A percentile compares a stretch with the other conserved stretches of the same genome.
Conservation (phyloP, 148 eudicot genomes). For the Salicornia ramosissima region DNA sequence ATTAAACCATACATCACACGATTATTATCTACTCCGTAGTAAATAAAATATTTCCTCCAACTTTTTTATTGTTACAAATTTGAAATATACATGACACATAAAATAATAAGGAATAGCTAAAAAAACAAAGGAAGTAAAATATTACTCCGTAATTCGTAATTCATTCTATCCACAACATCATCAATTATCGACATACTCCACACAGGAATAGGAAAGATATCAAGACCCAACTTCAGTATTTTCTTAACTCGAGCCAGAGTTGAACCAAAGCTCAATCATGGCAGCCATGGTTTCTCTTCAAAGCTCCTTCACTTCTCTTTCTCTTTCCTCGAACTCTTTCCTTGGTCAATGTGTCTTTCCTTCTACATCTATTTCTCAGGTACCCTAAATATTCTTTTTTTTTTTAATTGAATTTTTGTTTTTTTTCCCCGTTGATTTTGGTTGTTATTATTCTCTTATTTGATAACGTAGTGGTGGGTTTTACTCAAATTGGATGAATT, state of each 20-base stretch:
- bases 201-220: neutral
- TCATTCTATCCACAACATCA: neutral
- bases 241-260: neutral
- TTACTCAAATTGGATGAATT: neutral
- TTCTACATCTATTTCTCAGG: constrained; percentile 39
- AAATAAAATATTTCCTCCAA: no score
- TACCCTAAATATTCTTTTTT: neutral
- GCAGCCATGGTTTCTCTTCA: constrained; percentile 75
- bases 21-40: no score
- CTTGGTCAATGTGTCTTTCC: constrained; percentile 63
- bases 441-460: neutral
- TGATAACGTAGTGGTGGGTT: constrained; percentile 3
- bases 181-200: neutral
- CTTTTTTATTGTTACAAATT: no score
- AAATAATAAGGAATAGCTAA: no score
- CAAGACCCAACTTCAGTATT: neutral
- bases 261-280: constrained; percentile 27
- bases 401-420: neutral
- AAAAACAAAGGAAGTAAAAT: no score
- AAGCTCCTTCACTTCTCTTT: constrained; percentile 68
- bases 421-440: neutral
- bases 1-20: no score
- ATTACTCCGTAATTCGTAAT: no score
- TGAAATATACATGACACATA: no score
- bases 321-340: constrained; percentile 68